phyloP scores from a whole-genome alignment of 1,284 basidiomycete genomes.

The Salmacisia buchloeana region DNA sequence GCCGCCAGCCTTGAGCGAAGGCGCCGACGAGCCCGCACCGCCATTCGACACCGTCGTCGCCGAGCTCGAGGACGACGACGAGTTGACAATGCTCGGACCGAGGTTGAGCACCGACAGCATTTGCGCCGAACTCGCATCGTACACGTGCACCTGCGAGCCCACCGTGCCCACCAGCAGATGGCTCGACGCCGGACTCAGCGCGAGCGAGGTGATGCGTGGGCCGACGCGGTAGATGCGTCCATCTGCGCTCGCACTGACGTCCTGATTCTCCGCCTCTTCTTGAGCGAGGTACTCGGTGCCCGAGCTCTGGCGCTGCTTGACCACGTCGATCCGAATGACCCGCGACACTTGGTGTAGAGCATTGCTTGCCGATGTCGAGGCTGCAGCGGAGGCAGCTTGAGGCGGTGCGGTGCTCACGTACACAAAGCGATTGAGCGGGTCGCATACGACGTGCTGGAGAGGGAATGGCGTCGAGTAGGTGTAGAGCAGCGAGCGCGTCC shows the following conservation, averaged over 20 bases:
- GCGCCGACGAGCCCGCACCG: conserved; percentile 19
- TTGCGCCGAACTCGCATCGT: conserved; percentile 85
- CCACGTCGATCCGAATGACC: conserved; percentile 12
- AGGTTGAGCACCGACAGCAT: conserved; percentile 66
- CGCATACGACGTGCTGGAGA: conserved; percentile 67
- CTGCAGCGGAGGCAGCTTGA: conserved; percentile 66
- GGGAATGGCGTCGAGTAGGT: conserved; percentile 73
- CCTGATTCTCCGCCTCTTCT: neutral
- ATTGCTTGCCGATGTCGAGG: conserved; percentile 67
- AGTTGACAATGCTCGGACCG: conserved; percentile 21
- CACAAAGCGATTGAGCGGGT: conserved; percentile 76
- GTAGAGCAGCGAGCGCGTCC: conserved; percentile 69
- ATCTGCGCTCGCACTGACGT: conserved; percentile 18
- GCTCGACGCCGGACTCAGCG: conserved; percentile 69
- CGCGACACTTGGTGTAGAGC: neutral
- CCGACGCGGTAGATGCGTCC: conserved; percentile 1
- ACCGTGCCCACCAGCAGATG: conserved; percentile 54
- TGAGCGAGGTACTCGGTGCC: neutral
- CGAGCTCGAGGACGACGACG: conserved; percentile 16
- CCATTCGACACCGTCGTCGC: conserved; percentile 33
- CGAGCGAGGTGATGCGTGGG: conserved; percentile 60
- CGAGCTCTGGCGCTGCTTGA: neutral
- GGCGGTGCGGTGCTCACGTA: conserved; percentile 64
- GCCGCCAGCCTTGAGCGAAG: conserved; percentile 12
- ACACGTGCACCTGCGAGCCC: conserved; percentile 65